phyloP scores from a whole-genome alignment of 805 yeast species.

The Saccharomycodes ludwigii region DNA sequence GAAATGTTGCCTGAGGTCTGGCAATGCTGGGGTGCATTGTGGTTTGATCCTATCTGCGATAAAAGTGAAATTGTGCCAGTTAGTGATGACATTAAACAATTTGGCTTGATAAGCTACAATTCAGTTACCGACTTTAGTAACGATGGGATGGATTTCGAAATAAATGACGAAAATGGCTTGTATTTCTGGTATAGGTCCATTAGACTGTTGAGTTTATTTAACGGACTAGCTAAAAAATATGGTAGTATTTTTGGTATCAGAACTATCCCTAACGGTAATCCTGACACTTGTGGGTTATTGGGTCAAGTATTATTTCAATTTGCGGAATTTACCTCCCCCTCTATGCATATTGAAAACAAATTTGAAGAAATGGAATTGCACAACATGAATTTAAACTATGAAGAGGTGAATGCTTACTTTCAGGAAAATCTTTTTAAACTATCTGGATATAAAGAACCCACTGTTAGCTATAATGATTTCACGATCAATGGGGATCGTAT shows the following conservation, averaged over 20 bases:
- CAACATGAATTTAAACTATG: conserved; percentile 5
- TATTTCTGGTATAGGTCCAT: conserved; percentile 24
- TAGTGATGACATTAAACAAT: conserved; percentile 2
- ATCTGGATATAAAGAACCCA: conserved; percentile 20
- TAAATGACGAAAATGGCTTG: conserved; percentile 22
- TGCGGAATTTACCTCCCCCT: background rate
- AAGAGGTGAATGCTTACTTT: conserved; percentile 12
- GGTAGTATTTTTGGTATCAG: conserved; percentile 6
- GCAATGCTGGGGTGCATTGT: conserved; percentile 76
- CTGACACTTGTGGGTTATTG: too few relatives aligned
- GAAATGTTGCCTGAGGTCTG: conserved; percentile 66
- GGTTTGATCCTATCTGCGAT: conserved; percentile 52
- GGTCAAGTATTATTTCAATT: conserved; percentile 6
- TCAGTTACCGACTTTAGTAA: conserved; percentile 39
- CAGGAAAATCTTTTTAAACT: conserved; percentile 21
- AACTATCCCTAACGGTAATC: conserved; percentile 4
- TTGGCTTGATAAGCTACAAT: conserved; percentile 1
- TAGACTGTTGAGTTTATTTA: conserved; percentile 20
- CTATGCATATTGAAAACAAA: background rate
- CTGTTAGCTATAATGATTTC: conserved; percentile 17
- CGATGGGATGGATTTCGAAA: conserved; percentile 42
- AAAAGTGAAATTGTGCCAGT: conserved; percentile 33
- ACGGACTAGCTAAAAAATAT: conserved; percentile 16
- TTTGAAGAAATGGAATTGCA: background rate
- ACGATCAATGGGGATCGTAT: conserved; percentile 24